Evolutionary conservation across 2,329 filamentous ascomycete genomes (phyloP).

Genomic region (Mycogone perniciosa): DNA sequence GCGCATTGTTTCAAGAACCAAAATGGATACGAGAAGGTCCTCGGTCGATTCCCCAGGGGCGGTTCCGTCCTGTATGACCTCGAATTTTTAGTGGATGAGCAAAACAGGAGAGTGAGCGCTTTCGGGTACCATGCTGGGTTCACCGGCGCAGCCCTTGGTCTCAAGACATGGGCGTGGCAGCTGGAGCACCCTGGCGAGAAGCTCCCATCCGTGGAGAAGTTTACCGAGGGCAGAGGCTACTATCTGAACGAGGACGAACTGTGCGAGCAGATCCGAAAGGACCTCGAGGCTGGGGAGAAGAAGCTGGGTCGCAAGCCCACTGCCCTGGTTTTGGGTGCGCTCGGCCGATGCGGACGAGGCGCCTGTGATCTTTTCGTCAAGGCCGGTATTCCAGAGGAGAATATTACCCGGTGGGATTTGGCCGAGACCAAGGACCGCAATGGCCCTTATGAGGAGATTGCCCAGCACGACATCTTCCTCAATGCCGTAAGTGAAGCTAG

Average conservation of each 20-base stretch:
- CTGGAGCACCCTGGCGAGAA: slow-evolving; percentile 62
- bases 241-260: slow-evolving; percentile 66
- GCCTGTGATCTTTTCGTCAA: slow-evolving; percentile 74
- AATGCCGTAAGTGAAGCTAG: slow-evolving; percentile 43
- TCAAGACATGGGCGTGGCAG: slow-evolving; percentile 81
- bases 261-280: slow-evolving; percentile 27
- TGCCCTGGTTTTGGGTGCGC: slow-evolving; percentile 76
- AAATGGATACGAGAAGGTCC: slow-evolving; percentile 69
- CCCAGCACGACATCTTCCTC: slow-evolving; percentile 68
- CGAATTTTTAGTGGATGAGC: slow-evolving; percentile 74
- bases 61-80: slow-evolving; percentile 61
- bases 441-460: slow-evolving; percentile 74
- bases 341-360: slow-evolving; percentile 78
- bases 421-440: slow-evolving; percentile 61
- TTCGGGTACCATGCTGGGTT: slow-evolving; percentile 74
- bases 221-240: slow-evolving; percentile 45
- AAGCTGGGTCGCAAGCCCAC: slow-evolving; percentile 62
- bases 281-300: slow-evolving; percentile 63
- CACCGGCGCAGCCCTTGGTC: slow-evolving; percentile 63
- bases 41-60: slow-evolving; percentile 72
- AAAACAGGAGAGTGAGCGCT: slow-evolving; percentile 63
- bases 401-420: slow-evolving; percentile 62
- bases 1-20: slow-evolving; percentile 73
- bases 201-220: slow-evolving; percentile 44
- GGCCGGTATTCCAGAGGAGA: slow-evolving; percentile 47